These are phyloP conservation scores for Puccinia coronata DNA, from an alignment of 1,284 basidiomycete species.

Conservation along the genomic window DNA sequence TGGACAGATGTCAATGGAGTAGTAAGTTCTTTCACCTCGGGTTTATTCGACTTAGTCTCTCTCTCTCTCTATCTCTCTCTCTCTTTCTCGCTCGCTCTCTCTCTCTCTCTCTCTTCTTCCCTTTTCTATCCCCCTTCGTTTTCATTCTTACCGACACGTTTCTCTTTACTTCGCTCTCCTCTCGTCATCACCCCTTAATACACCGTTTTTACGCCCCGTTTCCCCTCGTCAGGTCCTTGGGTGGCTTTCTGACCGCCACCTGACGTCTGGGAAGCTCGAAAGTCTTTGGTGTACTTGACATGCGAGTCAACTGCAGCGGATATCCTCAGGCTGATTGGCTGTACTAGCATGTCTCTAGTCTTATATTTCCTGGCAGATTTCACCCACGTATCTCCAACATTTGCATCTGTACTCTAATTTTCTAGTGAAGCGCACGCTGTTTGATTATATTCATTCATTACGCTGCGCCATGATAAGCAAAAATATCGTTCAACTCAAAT, in stretches of 20 bases:
- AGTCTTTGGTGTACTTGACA: not conserved
- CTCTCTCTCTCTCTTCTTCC: not conserved
- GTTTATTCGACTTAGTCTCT: not conserved
- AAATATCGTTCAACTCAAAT: too few relatives aligned
- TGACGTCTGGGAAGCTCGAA: not conserved
- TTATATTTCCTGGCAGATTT: too few relatives aligned
- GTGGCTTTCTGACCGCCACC: not conserved
- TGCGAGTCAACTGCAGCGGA: constrained; percentile 12
- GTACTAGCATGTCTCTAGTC: not conserved
- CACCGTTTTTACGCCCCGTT: not conserved
- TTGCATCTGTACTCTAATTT: too few relatives aligned
- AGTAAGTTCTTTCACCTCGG: constrained; percentile 49
- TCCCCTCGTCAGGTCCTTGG: constrained; percentile 15
- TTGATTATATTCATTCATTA: too few relatives aligned
- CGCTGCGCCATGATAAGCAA: too few relatives aligned
- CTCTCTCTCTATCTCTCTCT: not conserved
- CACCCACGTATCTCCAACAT: too few relatives aligned
- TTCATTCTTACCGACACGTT: not conserved
- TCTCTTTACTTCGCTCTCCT: not conserved
- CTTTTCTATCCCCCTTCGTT: not conserved
- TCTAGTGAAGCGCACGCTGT: too few relatives aligned
- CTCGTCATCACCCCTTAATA: constrained; percentile 1
- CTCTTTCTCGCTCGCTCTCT: not conserved
- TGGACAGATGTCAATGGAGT: constrained; percentile 47
- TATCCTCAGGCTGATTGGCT: not conserved